A percentile compares a stretch with the other conserved stretches of the same genome.
Evolutionary conservation across 2,329 filamentous ascomycete species (phyloP).

Genomic region (Paraphoma chrysanthemicola): DNA sequence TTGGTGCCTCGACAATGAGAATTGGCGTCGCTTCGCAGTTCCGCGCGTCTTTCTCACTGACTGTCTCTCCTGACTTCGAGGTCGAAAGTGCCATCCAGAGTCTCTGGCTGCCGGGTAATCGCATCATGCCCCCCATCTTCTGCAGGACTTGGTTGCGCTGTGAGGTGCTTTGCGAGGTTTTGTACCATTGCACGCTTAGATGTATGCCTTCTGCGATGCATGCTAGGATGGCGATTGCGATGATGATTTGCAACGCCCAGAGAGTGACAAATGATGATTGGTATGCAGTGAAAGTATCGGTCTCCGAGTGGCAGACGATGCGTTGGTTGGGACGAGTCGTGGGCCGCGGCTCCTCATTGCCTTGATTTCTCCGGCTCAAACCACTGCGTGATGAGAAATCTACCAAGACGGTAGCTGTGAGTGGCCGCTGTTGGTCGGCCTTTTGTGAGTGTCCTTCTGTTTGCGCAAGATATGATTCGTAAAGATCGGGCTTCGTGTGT

Average conservation of each 20-base stretch:
- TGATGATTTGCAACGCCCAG: constrained; percentile 33
- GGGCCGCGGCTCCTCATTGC: constrained; percentile 4
- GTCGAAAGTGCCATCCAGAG: constrained; percentile 29
- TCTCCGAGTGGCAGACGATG: constrained; percentile 32
- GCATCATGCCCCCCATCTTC: constrained; percentile 4
- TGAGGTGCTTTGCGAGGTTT: neutral
- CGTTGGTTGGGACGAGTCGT: constrained; percentile 12
- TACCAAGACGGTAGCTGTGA: constrained; percentile 30
- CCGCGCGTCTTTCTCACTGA: constrained; percentile 34
- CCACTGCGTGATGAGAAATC: constrained; percentile 10
- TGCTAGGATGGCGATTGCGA: constrained; percentile 33
- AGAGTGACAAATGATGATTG: constrained; percentile 33
- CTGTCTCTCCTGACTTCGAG: constrained; percentile 1
- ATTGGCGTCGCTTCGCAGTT: constrained; percentile 27
- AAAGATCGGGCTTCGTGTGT: constrained; percentile 32
- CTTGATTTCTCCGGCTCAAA: neutral
- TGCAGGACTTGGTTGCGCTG: neutral
- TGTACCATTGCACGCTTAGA: constrained; percentile 27
- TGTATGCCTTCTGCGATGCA: constrained; percentile 37
- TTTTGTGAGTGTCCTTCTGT: constrained; percentile 4
- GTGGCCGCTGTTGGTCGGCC: constrained; percentile 15
- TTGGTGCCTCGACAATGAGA: constrained; percentile 20
- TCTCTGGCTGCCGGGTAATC: constrained; percentile 28
- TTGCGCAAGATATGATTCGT: constrained; percentile 28
- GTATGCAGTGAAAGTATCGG: constrained; percentile 24